phyloP scores from a whole-genome alignment of 2,329 filamentous ascomycete genomes.

The Verticillium albo-atrum region DNA sequence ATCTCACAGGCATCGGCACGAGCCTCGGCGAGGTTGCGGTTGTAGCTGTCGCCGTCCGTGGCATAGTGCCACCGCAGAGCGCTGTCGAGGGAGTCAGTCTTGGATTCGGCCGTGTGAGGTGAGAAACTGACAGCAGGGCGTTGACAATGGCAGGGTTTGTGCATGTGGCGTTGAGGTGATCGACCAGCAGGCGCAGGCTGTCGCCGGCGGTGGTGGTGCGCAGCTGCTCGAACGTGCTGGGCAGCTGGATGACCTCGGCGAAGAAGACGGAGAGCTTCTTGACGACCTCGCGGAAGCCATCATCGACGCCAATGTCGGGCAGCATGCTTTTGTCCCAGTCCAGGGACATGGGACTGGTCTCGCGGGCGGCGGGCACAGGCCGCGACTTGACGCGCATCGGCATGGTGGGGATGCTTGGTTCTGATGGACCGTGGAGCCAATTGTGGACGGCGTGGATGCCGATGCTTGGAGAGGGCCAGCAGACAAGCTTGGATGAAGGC shows the following conservation, averaged over 20 bases:
- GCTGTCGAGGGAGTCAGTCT: conserved; percentile 31
- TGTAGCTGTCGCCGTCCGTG: conserved; percentile 54
- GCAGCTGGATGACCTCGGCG: conserved; percentile 56
- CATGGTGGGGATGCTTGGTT: conserved; percentile 17
- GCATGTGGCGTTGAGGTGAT: conserved; percentile 58
- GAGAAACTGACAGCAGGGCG: conserved; percentile 60
- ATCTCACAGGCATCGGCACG: conserved; percentile 74
- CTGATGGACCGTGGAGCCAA: background rate
- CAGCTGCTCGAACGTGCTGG: conserved; percentile 70
- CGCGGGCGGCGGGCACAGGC: conserved; percentile 22
- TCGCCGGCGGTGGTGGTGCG: conserved; percentile 60
- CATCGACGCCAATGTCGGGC: conserved; percentile 52
- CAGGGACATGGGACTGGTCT: conserved; percentile 28
- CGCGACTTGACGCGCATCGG: conserved; percentile 31
- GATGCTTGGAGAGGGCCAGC: background rate
- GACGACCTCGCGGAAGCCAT: conserved; percentile 60
- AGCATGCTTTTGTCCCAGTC: conserved; percentile 32
- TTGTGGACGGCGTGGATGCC: background rate
- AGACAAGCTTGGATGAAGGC: background rate
- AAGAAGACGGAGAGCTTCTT: conserved; percentile 64
- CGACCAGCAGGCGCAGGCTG: conserved; percentile 54
- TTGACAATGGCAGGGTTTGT: conserved; percentile 68
- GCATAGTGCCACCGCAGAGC: conserved; percentile 73
- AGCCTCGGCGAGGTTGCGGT: conserved; percentile 56
- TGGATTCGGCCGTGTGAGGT: background rate